Conservation (phyloP, 163 green algal species). For the Volvox carteri region DNA sequence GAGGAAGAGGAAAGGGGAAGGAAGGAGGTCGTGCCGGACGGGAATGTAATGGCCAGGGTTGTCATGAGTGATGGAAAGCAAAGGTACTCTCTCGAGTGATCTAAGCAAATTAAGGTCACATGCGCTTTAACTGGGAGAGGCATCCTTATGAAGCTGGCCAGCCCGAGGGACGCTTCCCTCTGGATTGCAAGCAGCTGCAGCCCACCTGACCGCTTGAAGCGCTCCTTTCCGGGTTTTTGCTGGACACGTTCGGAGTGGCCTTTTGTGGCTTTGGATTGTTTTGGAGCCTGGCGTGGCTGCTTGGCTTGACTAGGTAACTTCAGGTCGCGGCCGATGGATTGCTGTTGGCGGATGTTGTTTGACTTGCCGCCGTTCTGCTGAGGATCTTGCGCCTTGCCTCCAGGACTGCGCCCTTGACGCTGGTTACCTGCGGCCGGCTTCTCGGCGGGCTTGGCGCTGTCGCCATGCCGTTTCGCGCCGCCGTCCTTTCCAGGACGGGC, state of each 20-base stretch:
- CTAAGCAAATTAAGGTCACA: no score
- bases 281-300: not conserved
- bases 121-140: no score
- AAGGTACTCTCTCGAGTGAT: no score
- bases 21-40: not conserved
- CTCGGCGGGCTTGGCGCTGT: not conserved
- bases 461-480: slow-evolving; percentile 15
- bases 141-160: no score
- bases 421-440: not conserved
- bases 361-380: not conserved
- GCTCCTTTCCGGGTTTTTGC: slow-evolving; percentile 31
- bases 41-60: no score
- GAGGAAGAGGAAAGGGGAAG: not conserved
- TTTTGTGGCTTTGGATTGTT: not conserved
- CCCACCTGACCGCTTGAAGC: slow-evolving; percentile 26
- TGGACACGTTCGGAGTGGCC: not conserved
- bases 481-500: not conserved
- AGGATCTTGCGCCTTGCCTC: not conserved
- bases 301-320: not conserved
- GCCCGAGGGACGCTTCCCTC: no score
- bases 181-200: not conserved
- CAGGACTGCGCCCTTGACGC: not conserved
- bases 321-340: not conserved
- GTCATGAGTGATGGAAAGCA: no score
- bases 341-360: not conserved